These are phyloP conservation scores for Fusarium sp. DNA, from an alignment of 2,329 filamentous ascomycete genomes.

Conservation along the genomic window DNA sequence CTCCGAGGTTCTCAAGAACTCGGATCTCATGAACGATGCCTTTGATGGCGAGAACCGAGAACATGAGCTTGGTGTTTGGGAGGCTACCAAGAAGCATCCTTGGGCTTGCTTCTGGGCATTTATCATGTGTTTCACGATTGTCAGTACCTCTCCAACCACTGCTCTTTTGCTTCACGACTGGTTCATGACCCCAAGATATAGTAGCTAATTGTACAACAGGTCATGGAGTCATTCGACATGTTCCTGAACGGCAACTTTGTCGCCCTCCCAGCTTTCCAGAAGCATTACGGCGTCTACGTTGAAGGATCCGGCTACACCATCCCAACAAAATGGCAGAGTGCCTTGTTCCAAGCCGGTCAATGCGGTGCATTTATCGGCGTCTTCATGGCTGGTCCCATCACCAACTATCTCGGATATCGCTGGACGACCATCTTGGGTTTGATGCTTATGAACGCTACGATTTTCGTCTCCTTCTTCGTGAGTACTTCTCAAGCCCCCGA, in stretches of 20 bases:
- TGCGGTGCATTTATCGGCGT: slow-evolving; percentile 52
- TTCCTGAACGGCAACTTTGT: slow-evolving; percentile 56
- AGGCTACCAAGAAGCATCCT: slow-evolving; percentile 53
- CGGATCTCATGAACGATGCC: slow-evolving; percentile 22
- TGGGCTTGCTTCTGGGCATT: slow-evolving; percentile 60
- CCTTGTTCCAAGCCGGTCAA: slow-evolving; percentile 49
- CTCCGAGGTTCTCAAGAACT: not conserved
- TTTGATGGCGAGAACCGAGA: slow-evolving; percentile 53
- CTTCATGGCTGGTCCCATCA: slow-evolving; percentile 50
- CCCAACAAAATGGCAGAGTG: slow-evolving; percentile 54
- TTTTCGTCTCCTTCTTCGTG: slow-evolving; percentile 65
- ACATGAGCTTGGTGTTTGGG: slow-evolving; percentile 54
- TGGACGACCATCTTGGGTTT: slow-evolving; percentile 52
- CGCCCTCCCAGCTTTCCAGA: slow-evolving; percentile 49
- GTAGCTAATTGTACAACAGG: slow-evolving; percentile 41
- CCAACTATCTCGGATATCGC: slow-evolving; percentile 50
- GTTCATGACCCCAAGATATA: not conserved
- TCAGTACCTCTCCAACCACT: slow-evolving; percentile 42
- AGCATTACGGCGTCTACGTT: slow-evolving; percentile 47
- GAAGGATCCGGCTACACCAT: slow-evolving; percentile 48
- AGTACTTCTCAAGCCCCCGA: not conserved
- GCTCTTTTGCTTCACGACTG: not conserved
- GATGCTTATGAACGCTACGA: slow-evolving; percentile 51
- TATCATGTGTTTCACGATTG: slow-evolving; percentile 61
- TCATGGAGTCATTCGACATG: slow-evolving; percentile 63